phyloP scores from a whole-genome alignment of 2,329 filamentous ascomycete species.

The Davidsoniella australis region DNA sequence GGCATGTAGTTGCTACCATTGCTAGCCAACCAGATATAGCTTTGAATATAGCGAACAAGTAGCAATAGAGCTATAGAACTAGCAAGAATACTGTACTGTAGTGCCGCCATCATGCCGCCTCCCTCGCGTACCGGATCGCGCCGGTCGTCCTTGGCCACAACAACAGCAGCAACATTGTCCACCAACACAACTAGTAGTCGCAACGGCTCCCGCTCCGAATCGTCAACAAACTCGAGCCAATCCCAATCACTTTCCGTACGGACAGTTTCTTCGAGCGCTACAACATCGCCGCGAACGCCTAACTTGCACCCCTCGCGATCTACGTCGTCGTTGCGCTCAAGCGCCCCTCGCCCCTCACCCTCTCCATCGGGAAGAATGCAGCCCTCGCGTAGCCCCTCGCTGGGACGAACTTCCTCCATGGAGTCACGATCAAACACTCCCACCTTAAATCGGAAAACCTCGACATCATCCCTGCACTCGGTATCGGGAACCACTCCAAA shows the following conservation, averaged over 20 bases:
- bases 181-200: conserved; percentile 11
- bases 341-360: conserved; percentile 22
- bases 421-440: conserved; percentile 32
- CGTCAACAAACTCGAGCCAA: not conserved
- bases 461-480: conserved; percentile 38
- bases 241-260: not conserved
- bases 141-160: conserved; percentile 8
- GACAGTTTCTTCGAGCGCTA: not conserved
- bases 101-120: conserved; percentile 3
- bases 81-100: not conserved
- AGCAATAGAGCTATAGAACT: too few species aligned
- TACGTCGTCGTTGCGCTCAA: conserved; percentile 19
- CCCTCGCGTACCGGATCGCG: conserved; percentile 7
- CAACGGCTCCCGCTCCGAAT: conserved; percentile 8
- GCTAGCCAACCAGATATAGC: too few species aligned
- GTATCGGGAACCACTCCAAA: conserved; percentile 20
- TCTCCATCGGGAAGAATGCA: conserved; percentile 23
- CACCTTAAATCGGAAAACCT: conserved; percentile 36
- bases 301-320: conserved; percentile 6
- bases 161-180: conserved; percentile 12
- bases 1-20: too few species aligned
- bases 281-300: conserved; percentile 7
- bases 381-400: conserved; percentile 25
- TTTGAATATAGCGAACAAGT: too few species aligned
- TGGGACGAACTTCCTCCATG: conserved; percentile 17